Base-by-base conservation (phyloP, 2,329 filamentous ascomycete species). In the Aspergillus piperis region DNA sequence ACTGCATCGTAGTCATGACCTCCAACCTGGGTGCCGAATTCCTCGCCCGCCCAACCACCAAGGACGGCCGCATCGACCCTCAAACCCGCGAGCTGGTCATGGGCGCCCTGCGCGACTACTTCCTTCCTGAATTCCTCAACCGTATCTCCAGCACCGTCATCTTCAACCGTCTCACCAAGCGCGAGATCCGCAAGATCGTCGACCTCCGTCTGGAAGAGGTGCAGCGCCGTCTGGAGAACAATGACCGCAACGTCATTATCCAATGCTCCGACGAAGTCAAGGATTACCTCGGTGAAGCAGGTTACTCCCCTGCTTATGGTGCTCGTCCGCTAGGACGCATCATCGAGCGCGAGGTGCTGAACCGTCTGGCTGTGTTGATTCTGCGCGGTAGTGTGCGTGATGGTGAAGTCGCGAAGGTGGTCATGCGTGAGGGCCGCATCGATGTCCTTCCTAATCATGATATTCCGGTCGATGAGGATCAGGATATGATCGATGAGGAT, bases 1-100 rank as follows among this genome's bases (percentile, higher is more conserved):
- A 99, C 84, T 98, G 94, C 75, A 98, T 99, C 68, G 94, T 99
- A 47, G 95, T 99, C 78, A 96, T 99, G 92, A 99, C 95, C 0
- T 97, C 92, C 71, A 99, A 99, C 81, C 78, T 99, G 63, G 95
- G 95, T 66, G 95, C 95, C 32, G 95, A 98, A 76, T 96, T 89
- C 76, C 89, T 99, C n/a, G 82, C 90, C 41, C 89, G 92, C 21
- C 89, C 90, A 15, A 88, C 88, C 58, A 86, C 85, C 54, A 86
- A 88, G 55, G 91, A 96, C 69, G 94, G 94, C 70, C 88, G 83
- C 72, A 95, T 99, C 67, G 95, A 99, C 69, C 83, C 88, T 0
- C 88, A 90, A 1, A 97, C 93, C 1, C 86, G 86, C 63, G 93
- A 97, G 73, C 83, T 98, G 64, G 94, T 99, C 71, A 96, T 95